A percentile compares a stretch with the other conserved stretches of the same genome.
phyloP scores from a whole-genome alignment of 1,284 basidiomycete species.

The Exobasidium cylindrosporum region DNA sequence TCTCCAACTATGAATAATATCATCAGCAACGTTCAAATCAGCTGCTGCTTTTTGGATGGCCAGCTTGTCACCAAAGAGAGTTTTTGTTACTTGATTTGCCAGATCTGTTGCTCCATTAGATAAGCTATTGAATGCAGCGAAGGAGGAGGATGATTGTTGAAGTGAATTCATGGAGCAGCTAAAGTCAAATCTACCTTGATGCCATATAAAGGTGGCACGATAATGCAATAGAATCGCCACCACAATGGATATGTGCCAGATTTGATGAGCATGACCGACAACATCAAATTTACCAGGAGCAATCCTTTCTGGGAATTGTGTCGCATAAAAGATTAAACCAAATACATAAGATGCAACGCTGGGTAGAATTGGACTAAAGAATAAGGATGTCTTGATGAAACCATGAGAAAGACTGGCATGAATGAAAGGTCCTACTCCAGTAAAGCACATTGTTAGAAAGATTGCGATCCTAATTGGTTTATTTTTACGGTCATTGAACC shows the following conservation, averaged over 20 bases:
- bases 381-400: constrained; percentile 32
- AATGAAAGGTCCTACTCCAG: constrained; percentile 45
- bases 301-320: constrained; percentile 48
- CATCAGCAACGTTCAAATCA: constrained; percentile 36
- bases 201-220: constrained; percentile 45
- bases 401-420: constrained; percentile 51
- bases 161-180: constrained; percentile 26
- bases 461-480: constrained; percentile 45
- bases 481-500: constrained; percentile 51
- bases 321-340: constrained; percentile 48
- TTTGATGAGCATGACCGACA: constrained; percentile 51
- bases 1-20: constrained; percentile 38
- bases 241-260: constrained; percentile 52
- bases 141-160: not conserved
- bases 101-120: constrained; percentile 15
- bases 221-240: constrained; percentile 50
- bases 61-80: constrained; percentile 29
- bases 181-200: constrained; percentile 46
- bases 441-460: constrained; percentile 50
- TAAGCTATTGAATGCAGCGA: not conserved
- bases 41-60: constrained; percentile 39
- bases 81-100: constrained; percentile 12
- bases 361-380: constrained; percentile 50
- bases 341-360: constrained; percentile 42
- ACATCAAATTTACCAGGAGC: constrained; percentile 49